Evolutionary conservation across 1,139 yeast genomes (phyloP), one percentile per base, ranked within the genome.

Genomic region (Suhomyces ambrosiae): DNA sequence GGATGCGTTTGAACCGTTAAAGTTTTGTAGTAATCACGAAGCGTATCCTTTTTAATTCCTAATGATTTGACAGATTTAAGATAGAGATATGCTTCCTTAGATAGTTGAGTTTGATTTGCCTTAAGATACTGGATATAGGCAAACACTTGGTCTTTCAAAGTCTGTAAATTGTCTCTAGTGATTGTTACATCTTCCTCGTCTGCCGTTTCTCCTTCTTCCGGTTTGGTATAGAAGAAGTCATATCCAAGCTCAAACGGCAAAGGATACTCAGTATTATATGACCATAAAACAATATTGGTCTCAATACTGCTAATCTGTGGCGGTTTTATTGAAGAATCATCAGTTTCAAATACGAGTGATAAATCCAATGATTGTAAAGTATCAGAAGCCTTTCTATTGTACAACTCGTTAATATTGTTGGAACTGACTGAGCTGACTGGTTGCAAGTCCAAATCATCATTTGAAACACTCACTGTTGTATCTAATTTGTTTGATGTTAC

Each of bases 181-280:
- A 59, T 53, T 30, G 58, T 62, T 11, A 62, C 64, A 22, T 63
- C 65, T 30, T 66, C 25, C 13, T 43, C 50, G 19, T 40, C 9
- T 34, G 40, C 11, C 38, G 30, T 23, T 7, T 41, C 38, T 8
- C 42, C 45, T 12, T 49, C 49, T n/a, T 48, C 41, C 2, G 61
- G 56, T 17, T 57, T 52, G 5, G 62, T 53, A 48, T 71, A 70
- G 49, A 70, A 70, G 48, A 71, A 71, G 45, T 71, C 77, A 42
- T 68, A 68, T 5, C 64, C 66, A 15, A 71, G 46, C 30, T 59
- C 60, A 39, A 68, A 56, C 2, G 76, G 76, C 24, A 71, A 48
- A 1, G 76, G 75, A 42, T 63, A 69, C 28, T 70, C 75, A 2
- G 74, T 55, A 31, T 58, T 54, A 46, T 65, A 69, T 2, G 76